phyloP scores from a whole-genome alignment of 1,284 basidiomycete genomes.

The Ustilago bromivora region DNA sequence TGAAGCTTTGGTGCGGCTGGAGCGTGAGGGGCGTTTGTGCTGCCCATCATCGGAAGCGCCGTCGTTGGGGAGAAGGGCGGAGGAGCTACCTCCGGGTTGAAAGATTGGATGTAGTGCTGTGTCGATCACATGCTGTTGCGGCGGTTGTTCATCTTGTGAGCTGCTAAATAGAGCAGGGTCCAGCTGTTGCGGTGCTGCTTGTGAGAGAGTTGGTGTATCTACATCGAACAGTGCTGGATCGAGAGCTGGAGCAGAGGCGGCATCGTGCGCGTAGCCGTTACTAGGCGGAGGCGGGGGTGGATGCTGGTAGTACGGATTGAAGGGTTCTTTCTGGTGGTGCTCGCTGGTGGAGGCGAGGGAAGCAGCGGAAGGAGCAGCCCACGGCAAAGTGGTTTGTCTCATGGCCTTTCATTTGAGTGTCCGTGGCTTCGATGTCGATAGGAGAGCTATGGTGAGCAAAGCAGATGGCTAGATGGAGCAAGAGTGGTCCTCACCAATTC shows the following conservation, averaged over 20 bases:
- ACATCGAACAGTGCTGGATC: constrained; percentile 17
- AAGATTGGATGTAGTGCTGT: constrained; percentile 36
- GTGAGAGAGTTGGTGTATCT: constrained; percentile 11
- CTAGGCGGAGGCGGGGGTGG: background rate
- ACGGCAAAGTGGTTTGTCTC: constrained; percentile 43
- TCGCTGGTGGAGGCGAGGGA: background rate
- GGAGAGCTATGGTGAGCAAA: background rate
- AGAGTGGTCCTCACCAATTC: too few relatives aligned
- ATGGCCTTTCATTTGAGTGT: constrained; percentile 27
- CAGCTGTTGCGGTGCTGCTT: constrained; percentile 2
- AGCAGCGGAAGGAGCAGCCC: constrained; percentile 22
- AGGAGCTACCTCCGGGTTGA: constrained; percentile 5
- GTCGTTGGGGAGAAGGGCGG: background rate
- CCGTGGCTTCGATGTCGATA: background rate
- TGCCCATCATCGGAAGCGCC: constrained; percentile 11
- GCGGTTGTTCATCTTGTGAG: constrained; percentile 10
- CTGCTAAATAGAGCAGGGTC: constrained; percentile 21
- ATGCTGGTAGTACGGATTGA: background rate
- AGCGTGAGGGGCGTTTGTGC: constrained; percentile 23
- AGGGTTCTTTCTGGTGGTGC: background rate
- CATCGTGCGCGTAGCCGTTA: background rate
- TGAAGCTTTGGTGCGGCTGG: constrained; percentile 29
- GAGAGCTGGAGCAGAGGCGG: background rate
- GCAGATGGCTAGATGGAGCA: background rate
- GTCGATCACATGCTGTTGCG: constrained; percentile 2